Percentiles rank a stretch among this genome's conserved stretches.
These are phyloP conservation scores for Podila horticola DNA, from an alignment of 192 early-diverging fungal genomes.

Conservation along the genomic window DNA sequence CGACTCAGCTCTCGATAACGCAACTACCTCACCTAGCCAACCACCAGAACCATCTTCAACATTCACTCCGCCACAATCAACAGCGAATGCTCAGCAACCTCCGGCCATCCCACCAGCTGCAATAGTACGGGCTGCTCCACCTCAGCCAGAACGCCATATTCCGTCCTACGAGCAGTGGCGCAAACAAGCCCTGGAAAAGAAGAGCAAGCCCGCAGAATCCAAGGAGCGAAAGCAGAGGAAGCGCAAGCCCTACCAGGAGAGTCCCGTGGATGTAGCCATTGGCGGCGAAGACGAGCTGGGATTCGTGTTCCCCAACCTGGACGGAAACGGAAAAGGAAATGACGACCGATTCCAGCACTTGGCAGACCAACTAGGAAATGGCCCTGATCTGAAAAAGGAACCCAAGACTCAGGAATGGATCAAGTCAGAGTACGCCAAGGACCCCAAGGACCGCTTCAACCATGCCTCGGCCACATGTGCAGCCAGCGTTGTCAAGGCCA, in stretches of 20 bases:
- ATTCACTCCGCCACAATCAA: background rate
- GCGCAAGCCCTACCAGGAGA: conserved; percentile 48
- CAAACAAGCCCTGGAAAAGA: conserved; percentile 42
- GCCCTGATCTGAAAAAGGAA: conserved; percentile 26
- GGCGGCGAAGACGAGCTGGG: conserved; percentile 44
- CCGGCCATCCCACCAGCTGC: conserved; percentile 1
- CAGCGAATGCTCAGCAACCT: background rate
- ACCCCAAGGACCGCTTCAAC: conserved; percentile 91
- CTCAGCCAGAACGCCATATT: conserved; percentile 25
- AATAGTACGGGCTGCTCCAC: background rate
- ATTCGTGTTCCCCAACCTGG: conserved; percentile 37
- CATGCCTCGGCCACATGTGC: conserved; percentile 96
- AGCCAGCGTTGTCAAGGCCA: conserved; percentile 84
- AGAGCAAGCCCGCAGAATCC: conserved; percentile 19
- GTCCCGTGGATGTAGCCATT: conserved; percentile 35
- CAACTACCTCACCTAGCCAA: background rate
- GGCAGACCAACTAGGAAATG: conserved; percentile 21
- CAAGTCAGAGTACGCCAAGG: conserved; percentile 57
- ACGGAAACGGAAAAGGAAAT: conserved; percentile 20
- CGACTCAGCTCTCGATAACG: background rate
- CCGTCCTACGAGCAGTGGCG: conserved; percentile 50
- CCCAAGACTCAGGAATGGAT: conserved; percentile 12
- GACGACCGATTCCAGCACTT: conserved; percentile 23
- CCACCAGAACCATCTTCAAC: background rate
- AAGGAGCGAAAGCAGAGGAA: conserved; percentile 39